phyloP scores from a whole-genome alignment of 768 basidiomycete genomes.

The Leucocoprinus sp. region DNA sequence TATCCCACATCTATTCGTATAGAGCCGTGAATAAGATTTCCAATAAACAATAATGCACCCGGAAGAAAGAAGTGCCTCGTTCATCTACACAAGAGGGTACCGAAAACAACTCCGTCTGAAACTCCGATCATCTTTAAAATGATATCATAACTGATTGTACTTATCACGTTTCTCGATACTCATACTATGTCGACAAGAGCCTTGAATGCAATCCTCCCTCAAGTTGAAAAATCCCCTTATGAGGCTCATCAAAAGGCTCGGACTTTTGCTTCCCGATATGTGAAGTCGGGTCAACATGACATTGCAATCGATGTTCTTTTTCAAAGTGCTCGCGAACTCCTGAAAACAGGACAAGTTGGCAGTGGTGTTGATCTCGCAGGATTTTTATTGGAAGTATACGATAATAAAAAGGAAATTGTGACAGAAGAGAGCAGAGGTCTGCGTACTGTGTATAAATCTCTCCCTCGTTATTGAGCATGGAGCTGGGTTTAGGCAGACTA shows the following conservation, averaged over 20 bases:
- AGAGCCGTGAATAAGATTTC: too few species aligned
- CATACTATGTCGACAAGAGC: conserved; percentile 47
- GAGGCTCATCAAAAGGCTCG: conserved; percentile 96
- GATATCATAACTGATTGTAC: background rate
- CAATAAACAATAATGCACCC: too few species aligned
- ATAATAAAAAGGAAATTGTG: conserved; percentile 60
- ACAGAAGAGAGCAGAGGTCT: conserved; percentile 76
- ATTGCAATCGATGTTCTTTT: conserved; percentile 92
- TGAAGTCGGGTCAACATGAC: conserved; percentile 75
- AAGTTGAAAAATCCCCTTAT: conserved; percentile 71
- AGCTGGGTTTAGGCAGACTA: conserved; percentile 53
- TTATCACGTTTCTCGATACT: conserved; percentile 18
- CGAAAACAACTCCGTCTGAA: conserved; percentile 4
- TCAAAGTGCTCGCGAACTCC: conserved; percentile 77
- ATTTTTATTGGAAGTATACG: conserved; percentile 81
- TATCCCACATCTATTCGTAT: too few species aligned
- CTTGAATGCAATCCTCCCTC: conserved; percentile 66
- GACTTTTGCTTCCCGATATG: conserved; percentile 86
- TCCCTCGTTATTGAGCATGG: conserved; percentile 13
- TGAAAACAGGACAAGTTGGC: conserved; percentile 83
- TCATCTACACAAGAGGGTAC: too few species aligned
- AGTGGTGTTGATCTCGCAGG: conserved; percentile 81
- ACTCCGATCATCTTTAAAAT: conserved; percentile 10
- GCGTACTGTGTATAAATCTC: conserved; percentile 17
- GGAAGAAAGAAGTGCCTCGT: too few species aligned